Evolutionary conservation across 805 yeast species (phyloP).

Genomic region (Barnettozyma sucrosica): DNA sequence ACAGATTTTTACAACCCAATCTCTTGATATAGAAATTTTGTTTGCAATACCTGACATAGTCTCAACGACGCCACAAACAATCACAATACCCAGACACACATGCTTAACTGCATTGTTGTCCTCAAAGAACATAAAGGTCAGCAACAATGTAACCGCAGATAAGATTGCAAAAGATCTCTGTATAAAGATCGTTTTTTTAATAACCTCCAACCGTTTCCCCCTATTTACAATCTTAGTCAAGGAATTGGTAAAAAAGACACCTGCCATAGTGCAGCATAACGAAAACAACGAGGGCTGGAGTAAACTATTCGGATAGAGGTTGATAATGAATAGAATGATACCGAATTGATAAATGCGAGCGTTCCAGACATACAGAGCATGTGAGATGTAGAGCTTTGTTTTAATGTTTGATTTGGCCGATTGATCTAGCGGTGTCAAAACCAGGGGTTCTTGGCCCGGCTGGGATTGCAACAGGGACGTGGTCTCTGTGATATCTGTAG

Average conservation of each 20-base stretch:
- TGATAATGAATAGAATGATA: slow-evolving; percentile 30
- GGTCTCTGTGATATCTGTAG: neutral
- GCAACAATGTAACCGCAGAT: slow-evolving; percentile 9
- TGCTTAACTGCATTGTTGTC: slow-evolving; percentile 8
- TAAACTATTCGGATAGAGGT: slow-evolving; percentile 30
- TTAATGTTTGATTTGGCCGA: slow-evolving; percentile 2
- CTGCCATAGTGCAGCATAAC: slow-evolving; percentile 25
- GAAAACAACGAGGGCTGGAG: slow-evolving; percentile 33
- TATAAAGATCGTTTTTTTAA: slow-evolving; percentile 28
- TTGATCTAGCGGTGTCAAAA: neutral
- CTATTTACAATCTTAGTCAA: slow-evolving; percentile 29
- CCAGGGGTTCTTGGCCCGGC: neutral
- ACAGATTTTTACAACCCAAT: slow-evolving; percentile 35
- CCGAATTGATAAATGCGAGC: slow-evolving; percentile 35
- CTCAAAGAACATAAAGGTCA: slow-evolving; percentile 12
- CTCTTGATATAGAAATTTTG: slow-evolving; percentile 34
- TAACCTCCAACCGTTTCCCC: slow-evolving; percentile 26
- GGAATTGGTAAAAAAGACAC: slow-evolving; percentile 24
- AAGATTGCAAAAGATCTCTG: slow-evolving; percentile 20
- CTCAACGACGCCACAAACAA: slow-evolving; percentile 30
- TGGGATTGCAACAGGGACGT: neutral
- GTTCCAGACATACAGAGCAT: slow-evolving; percentile 35
- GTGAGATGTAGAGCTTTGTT: slow-evolving; percentile 26
- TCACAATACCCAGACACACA: slow-evolving; percentile 17
- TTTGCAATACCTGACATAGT: slow-evolving; percentile 30